Percentiles rank a stretch among this genome's conserved stretches.
Evolutionary conservation across 1,284 basidiomycete genomes (phyloP).

Genomic region (Taiwanofungus camphoratus): DNA sequence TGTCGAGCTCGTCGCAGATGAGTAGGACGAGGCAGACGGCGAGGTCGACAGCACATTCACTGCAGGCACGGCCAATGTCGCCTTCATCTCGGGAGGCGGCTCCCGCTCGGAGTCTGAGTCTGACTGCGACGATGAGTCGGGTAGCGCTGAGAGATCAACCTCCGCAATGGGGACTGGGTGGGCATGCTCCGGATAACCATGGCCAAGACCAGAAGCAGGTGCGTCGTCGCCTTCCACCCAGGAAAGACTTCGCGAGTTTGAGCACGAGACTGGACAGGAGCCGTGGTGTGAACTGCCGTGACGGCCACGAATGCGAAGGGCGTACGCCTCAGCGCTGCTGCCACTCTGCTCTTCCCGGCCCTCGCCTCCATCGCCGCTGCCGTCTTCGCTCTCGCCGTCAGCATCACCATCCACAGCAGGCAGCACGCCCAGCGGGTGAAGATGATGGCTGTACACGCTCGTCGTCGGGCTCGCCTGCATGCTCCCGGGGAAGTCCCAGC

Average conservation of each 20-base stretch:
- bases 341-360: slow-evolving; percentile 6
- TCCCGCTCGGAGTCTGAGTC: slow-evolving; percentile 10
- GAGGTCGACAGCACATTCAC: slow-evolving; percentile 13
- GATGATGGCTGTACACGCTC: slow-evolving; percentile 20
- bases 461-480: slow-evolving; percentile 20
- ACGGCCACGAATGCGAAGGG: slow-evolving; percentile 13
- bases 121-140: not conserved
- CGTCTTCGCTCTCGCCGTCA: slow-evolving; percentile 6
- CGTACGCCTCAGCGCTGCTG: slow-evolving; percentile 17
- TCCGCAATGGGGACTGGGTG: slow-evolving; percentile 13
- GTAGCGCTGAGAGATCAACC: slow-evolving; percentile 6
- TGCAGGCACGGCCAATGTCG: slow-evolving; percentile 6
- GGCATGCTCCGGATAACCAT: no score
- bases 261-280: slow-evolving; percentile 14
- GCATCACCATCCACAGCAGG: slow-evolving; percentile 11
- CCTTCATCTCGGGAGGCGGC: slow-evolving; percentile 5
- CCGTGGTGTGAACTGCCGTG: slow-evolving; percentile 11
- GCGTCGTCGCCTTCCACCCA: slow-evolving; percentile 12
- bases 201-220: no score
- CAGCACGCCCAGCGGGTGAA: slow-evolving; percentile 10
- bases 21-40: slow-evolving; percentile 12
- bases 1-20: slow-evolving; percentile 7
- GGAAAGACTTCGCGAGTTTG: slow-evolving; percentile 9
- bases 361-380: slow-evolving; percentile 10
- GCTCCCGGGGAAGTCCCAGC: slow-evolving; percentile 55